These are phyloP conservation scores for Talaromyces sp. DNA, from an alignment of 2,329 filamentous ascomycete genomes.

Conservation along the genomic window DNA sequence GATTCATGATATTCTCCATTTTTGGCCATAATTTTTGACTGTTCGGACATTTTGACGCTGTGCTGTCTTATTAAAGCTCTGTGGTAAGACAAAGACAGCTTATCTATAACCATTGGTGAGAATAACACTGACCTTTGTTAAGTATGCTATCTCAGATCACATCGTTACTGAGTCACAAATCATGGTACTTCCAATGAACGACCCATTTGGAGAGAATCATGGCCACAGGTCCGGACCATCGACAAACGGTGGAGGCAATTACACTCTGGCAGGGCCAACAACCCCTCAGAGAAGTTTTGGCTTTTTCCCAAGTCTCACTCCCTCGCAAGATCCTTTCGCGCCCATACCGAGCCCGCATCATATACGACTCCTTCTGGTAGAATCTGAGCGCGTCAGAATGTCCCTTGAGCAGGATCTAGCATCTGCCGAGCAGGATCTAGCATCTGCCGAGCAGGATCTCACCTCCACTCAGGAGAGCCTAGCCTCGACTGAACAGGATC, in stretches of 20 bases:
- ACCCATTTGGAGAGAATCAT: neutral
- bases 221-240: neutral
- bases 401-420: constrained; percentile 7
- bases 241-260: neutral
- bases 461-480: constrained; percentile 6
- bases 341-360: neutral
- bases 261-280: neutral
- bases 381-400: neutral
- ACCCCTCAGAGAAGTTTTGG: neutral
- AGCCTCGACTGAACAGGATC: neutral
- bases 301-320: neutral
- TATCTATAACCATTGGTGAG: neutral
- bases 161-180: neutral
- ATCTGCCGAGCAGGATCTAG: constrained; percentile 7
- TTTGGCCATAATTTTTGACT: neutral
- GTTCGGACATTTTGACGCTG: neutral
- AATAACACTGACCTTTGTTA: neutral
- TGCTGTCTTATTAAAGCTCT: neutral
- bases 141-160: neutral
- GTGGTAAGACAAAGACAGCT: neutral
- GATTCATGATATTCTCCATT: neutral
- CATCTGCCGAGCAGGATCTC: neutral
- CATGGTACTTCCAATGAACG: neutral
- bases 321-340: neutral
- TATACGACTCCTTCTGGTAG: neutral